Evolutionary conservation across 306 rosid genomes (phyloP).

Genomic region (Gleditsia sinensis): DNA sequence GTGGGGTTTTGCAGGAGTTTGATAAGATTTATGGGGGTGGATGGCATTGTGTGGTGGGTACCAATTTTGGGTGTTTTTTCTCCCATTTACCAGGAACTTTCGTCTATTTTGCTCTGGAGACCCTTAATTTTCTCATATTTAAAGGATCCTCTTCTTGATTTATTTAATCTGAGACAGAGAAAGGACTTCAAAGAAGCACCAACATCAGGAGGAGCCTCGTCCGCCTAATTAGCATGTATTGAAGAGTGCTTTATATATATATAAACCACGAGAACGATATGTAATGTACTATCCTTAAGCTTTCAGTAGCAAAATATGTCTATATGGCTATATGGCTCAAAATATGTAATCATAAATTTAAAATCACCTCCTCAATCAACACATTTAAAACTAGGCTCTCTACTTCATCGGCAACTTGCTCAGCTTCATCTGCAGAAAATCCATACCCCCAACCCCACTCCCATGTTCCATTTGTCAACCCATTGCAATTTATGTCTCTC

Average conservation of each 20-base stretch:
- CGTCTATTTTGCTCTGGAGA: constrained; percentile 73
- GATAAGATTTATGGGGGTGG: constrained; percentile 70
- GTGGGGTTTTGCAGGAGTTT: no score
- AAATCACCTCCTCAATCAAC: constrained; percentile 71
- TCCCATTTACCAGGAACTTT: constrained; percentile 68
- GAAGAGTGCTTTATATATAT: no score
- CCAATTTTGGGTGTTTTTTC: constrained; percentile 79
- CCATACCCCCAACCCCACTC: constrained; percentile 73
- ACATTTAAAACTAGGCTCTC: constrained; percentile 62
- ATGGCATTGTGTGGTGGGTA: constrained; percentile 91
- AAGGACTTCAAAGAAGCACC: background rate
- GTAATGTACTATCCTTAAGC: background rate
- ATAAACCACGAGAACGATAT: background rate
- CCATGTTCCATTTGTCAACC: constrained; percentile 73
- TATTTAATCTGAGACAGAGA: background rate
- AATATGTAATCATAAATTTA: constrained; percentile 44
- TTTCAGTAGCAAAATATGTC: no score
- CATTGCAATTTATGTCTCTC: constrained; percentile 64
- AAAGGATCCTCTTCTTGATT: constrained; percentile 56
- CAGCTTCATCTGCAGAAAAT: constrained; percentile 69
- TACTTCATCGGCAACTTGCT: constrained; percentile 62
- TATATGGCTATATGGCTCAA: constrained; percentile 11
- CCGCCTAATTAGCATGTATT: no score
- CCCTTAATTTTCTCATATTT: constrained; percentile 75
- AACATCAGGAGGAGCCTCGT: no score